Evolutionary conservation across 2,329 filamentous ascomycete genomes (phyloP), one percentile per base, ranked within the genome.

Genomic region (Stachybotrys chartarum): DNA sequence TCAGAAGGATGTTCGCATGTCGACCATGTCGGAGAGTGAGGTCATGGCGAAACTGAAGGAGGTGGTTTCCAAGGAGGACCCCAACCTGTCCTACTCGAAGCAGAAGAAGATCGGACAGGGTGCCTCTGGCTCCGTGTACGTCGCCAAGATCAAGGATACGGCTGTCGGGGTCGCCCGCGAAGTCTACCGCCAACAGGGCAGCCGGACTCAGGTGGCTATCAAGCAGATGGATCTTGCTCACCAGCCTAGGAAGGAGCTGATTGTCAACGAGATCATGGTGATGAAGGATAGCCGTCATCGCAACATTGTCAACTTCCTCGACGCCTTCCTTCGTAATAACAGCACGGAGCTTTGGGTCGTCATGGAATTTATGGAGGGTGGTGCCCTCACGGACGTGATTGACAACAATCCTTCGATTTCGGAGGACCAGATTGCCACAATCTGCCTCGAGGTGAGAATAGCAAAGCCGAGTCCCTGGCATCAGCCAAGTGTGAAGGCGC

Each of bases 351-450:
- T 99, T n/a, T 99, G 94, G 94, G 91, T 99, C 11, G 93, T 99
- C 53, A 96, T 99, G 94, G 94, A 99, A 76, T 99, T 92, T 67
- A 99, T 99, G 94, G 94, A 99, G 75, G 94, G 94, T 65, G 94
- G 94, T 75, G 90, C 94, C 59, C 77, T 99, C 71, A 99, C 94
- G 1, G 94, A 99, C 78, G 91, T 99, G 58, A 99, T 99, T 73
- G 94, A 99, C 74, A 97, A 97, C 76, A 99, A 97, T 72, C 83
- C 88, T 2, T 85, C 86, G 56, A 97, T 99, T 64, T 91, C 88
- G 6, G 94, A 99, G 72, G 91, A 97, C 69, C 94, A 99, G 72
- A 99, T 99, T 66, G 91, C 94, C 10, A 97, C 93, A 6, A 97
- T 99, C 61, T 97, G 93, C 72, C 83, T 88, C 53, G 94, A 99